Base-by-base conservation (phyloP, 2,329 filamentous ascomycete species). In the Nemania sp. region DNA sequence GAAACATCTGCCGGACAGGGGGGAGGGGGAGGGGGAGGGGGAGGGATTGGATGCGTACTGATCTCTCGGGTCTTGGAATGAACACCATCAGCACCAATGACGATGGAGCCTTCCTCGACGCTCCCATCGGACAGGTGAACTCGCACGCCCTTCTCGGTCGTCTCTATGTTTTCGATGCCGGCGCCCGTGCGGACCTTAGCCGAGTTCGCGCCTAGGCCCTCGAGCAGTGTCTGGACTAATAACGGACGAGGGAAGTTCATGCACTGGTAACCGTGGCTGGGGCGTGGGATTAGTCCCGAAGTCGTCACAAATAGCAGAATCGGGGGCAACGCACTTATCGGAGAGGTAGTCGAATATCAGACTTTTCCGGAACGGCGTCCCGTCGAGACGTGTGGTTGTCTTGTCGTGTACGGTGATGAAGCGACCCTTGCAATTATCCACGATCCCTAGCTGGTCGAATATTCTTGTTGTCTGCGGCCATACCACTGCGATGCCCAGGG, bases 71-170 rank as follows among this genome's bases (percentile, higher is more conserved):
- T 65, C 43, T 5, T 39, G 5, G 60, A 64, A 57, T 65, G 64
- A 3, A 57, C 56, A 11, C 64, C 64, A 47, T 65, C 64, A 13
- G 61, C 58, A 1, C 64, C 64, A 13, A 65, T 51, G n/a, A 64
- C 49, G n/a, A 65, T 59, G 5, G 64, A 62, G n/a, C 64, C 64
- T 11, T 64, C 48, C 34, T 62, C 64, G 9, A 61, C 20, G 29
- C 52, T 59, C 6, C 64, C 61, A 42, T 63, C 57, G 10, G 55
- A 53, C 6, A 65, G 42, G 13, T n/a, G 54, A 2, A 65, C 61
- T 25, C 60, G 25, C 39, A 65, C 64, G 4, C 64, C 61, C n/a
- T 39, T 39, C 37, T 62, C 17, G 9, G 49, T 54, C 43, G 49
- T 32, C 48, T 64, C 49, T 35, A 65, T 64, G 20, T 59, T 39